phyloP scores from a whole-genome alignment of 495 filamentous ascomycete genomes.

The Talaromyces wortmannii region DNA sequence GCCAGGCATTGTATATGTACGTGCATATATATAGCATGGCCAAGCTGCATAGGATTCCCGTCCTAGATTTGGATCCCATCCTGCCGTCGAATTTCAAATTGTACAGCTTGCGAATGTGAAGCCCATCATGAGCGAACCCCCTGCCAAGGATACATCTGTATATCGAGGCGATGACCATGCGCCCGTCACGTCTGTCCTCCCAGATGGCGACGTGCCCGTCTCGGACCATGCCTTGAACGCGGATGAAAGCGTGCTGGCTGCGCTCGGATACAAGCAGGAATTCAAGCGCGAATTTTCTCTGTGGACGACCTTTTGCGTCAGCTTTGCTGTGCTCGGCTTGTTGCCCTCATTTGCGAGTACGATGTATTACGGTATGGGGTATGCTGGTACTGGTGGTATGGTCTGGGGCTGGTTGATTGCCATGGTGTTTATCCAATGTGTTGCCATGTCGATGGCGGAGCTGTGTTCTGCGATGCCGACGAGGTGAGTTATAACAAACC shows the following conservation, averaged over 20 bases:
- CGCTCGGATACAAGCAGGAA: conserved; percentile 72
- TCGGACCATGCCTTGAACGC: conserved; percentile 43
- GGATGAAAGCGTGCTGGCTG: conserved; percentile 64
- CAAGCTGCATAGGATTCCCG: background rate
- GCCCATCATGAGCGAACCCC: too few species aligned
- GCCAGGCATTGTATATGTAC: too few species aligned
- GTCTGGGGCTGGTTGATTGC: conserved; percentile 77
- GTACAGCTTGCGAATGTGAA: too few species aligned
- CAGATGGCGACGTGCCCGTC: conserved; percentile 54
- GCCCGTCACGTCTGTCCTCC: conserved; percentile 63
- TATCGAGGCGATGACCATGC: conserved; percentile 36
- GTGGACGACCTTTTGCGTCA: conserved; percentile 78
- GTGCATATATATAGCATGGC: too few species aligned
- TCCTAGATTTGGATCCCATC: background rate
- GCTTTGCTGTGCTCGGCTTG: conserved; percentile 68
- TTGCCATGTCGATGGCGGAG: conserved; percentile 63
- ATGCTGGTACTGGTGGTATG: conserved; percentile 77
- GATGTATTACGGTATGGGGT: conserved; percentile 72
- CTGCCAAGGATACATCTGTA: background rate
- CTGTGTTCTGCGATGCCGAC: conserved; percentile 64
- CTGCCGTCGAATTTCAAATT: background rate
- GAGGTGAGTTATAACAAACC: conserved; percentile 21
- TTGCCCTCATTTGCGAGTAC: conserved; percentile 71
- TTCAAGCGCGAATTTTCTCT: conserved; percentile 79
- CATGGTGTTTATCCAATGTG: conserved; percentile 67